Conservation (phyloP, 345 rosid genomes). For the Syzygium aqueum region DNA sequence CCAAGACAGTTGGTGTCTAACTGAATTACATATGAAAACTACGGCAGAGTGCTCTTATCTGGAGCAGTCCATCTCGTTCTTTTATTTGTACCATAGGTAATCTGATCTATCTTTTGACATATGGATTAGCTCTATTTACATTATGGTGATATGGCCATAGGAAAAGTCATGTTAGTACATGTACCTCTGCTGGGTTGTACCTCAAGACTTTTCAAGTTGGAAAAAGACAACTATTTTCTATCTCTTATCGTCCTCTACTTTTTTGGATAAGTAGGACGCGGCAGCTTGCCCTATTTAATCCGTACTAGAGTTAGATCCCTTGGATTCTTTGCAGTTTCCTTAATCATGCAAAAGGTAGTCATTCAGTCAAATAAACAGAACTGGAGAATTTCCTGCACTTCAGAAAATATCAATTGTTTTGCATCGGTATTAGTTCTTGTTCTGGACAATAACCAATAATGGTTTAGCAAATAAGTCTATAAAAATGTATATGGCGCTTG, state of each 20-base stretch:
- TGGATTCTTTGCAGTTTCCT: not conserved
- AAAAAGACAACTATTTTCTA: not conserved
- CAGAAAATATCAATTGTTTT: not conserved
- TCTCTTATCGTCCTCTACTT: not conserved
- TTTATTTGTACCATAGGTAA: conserved; percentile 89
- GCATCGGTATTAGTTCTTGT: not conserved
- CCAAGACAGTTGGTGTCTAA: conserved; percentile 77
- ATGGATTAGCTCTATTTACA: not conserved
- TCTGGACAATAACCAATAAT: not conserved
- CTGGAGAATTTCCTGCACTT: not conserved
- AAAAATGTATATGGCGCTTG: not conserved
- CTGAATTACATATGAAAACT: conserved; percentile 83
- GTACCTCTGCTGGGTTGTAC: not conserved
- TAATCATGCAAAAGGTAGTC: not conserved
- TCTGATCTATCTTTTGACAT: not conserved
- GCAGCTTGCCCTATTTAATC: not conserved
- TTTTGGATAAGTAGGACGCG: not conserved
- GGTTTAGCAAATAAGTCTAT: not conserved
- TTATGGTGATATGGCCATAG: not conserved
- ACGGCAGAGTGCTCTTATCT: conserved; percentile 85
- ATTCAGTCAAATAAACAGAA: not conserved
- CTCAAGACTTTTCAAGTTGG: not conserved
- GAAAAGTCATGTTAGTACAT: not conserved
- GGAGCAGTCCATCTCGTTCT: conserved; percentile 62
- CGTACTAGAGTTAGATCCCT: not conserved